A percentile compares a stretch with the other conserved stretches of the same genome.
Conservation (phyloP, 345 rosid genomes). For the Hibiscus syriacus region DNA sequence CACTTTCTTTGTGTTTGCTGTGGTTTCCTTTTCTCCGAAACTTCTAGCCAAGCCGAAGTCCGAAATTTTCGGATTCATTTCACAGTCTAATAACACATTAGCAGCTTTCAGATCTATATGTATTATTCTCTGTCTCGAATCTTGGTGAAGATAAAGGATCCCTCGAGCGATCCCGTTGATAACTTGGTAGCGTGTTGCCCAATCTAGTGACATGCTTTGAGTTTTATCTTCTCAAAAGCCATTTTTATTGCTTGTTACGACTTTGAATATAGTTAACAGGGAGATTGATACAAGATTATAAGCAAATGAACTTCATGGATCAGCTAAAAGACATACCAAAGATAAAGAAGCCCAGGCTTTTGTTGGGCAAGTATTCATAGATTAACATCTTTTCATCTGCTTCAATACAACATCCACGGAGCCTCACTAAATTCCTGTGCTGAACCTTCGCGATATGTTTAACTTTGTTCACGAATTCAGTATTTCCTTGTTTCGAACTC, state of each 20-base stretch:
- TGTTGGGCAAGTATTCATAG: constrained; percentile 35
- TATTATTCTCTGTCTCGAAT: constrained; percentile 29
- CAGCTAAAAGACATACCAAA: constrained; percentile 17
- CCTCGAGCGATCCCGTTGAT: constrained; percentile 31
- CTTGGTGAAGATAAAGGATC: constrained; percentile 33
- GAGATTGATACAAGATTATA: background rate
- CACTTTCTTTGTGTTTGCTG: constrained; percentile 29
- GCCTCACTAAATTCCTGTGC: constrained; percentile 33
- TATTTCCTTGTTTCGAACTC: constrained; percentile 14
- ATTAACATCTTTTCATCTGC: constrained; percentile 26
- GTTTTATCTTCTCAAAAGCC: constrained; percentile 6
- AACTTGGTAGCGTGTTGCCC: constrained; percentile 24
- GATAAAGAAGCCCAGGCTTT: constrained; percentile 30
- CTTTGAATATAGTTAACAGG: background rate
- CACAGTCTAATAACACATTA: constrained; percentile 29
- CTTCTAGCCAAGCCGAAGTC: constrained; percentile 34
- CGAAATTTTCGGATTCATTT: constrained; percentile 41
- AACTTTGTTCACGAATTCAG: constrained; percentile 20
- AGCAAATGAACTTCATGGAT: background rate
- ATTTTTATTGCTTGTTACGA: background rate
- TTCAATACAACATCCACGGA: constrained; percentile 26
- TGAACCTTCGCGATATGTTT: constrained; percentile 24
- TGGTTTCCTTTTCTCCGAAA: constrained; percentile 29
- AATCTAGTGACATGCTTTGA: constrained; percentile 12
- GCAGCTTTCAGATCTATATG: constrained; percentile 36